Percentiles rank a stretch among this genome's conserved stretches.
Conservation (phyloP, 2,329 filamentous ascomycete species). For the Claviceps humidiphila region DNA sequence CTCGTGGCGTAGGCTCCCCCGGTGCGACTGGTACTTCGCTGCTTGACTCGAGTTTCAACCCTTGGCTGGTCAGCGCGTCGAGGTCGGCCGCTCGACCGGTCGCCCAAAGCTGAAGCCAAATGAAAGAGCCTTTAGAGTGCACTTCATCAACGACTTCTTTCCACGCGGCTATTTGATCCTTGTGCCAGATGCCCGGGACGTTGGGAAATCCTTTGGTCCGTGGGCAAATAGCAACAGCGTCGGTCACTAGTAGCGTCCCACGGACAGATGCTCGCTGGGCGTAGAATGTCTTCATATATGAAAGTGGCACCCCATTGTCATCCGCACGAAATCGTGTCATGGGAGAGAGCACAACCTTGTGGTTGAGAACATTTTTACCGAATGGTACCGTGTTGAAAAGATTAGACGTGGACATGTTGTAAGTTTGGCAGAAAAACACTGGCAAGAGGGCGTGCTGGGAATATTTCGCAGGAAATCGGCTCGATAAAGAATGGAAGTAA, state of each 20-base stretch:
- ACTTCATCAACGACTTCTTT: constrained; percentile 47
- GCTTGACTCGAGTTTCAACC: background rate
- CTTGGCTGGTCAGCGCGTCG: background rate
- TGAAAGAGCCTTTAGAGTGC: constrained; percentile 38
- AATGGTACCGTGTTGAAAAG: constrained; percentile 32
- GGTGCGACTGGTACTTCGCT: background rate
- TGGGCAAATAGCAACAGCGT: constrained; percentile 30
- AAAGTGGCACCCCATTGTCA: constrained; percentile 17
- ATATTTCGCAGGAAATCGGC: no score
- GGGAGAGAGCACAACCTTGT: constrained; percentile 41
- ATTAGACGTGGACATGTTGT: background rate
- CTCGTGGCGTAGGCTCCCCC: constrained; percentile 11
- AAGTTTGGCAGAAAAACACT: no score
- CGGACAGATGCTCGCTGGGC: constrained; percentile 27
- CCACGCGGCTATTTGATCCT: constrained; percentile 46
- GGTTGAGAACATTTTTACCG: constrained; percentile 24
- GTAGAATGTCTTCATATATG: constrained; percentile 32
- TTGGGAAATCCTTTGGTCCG: constrained; percentile 23
- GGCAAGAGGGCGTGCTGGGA: no score
- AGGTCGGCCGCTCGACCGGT: constrained; percentile 35
- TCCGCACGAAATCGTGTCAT: constrained; percentile 38
- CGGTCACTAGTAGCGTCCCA: constrained; percentile 29
- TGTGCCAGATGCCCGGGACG: constrained; percentile 45
- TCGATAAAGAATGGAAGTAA: no score
- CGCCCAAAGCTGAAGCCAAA: constrained; percentile 50